A percentile compares a stretch with the other conserved stretches of the same genome.
These are phyloP conservation scores for Cymbidium sinense DNA, from an alignment of 106 monocot species.

Conservation along the genomic window DNA sequence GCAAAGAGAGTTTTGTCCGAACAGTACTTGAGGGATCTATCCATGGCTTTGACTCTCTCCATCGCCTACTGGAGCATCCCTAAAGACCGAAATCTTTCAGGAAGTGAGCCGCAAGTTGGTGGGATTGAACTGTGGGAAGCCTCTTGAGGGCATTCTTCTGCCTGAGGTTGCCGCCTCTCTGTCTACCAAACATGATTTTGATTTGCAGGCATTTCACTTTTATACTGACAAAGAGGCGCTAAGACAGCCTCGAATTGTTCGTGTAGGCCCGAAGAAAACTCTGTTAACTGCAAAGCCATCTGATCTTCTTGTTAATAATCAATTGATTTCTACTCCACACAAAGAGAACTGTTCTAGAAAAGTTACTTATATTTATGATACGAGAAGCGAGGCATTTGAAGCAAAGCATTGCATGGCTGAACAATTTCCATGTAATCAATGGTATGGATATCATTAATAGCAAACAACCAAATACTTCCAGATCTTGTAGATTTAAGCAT, in stretches of 20 bases:
- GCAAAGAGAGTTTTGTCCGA: neutral
- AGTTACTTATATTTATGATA: too few species aligned
- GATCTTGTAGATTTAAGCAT: too few species aligned
- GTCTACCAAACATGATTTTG: slow-evolving; percentile 58
- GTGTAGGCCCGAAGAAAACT: slow-evolving; percentile 50
- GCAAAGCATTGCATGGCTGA: neutral
- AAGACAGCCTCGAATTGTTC: slow-evolving; percentile 53
- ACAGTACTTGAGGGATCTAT: slow-evolving; percentile 47
- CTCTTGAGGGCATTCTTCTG: slow-evolving; percentile 32
- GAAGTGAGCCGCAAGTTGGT: slow-evolving; percentile 79
- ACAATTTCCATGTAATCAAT: neutral
- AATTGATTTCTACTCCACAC: too few species aligned
- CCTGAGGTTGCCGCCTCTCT: slow-evolving; percentile 33
- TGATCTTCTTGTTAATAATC: neutral
- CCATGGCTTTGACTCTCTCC: slow-evolving; percentile 79
- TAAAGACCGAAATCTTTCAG: slow-evolving; percentile 61
- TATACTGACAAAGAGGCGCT: slow-evolving; percentile 68
- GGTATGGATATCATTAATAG: neutral
- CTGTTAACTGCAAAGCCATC: slow-evolving; percentile 3
- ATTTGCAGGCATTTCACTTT: slow-evolving; percentile 75
- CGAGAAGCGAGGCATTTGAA: neutral
- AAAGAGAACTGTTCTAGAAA: too few species aligned
- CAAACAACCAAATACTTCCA: neutral
- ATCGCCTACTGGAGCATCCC: slow-evolving; percentile 65
- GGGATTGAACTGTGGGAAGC: slow-evolving; percentile 73